phyloP scores from a whole-genome alignment of 2,329 filamentous ascomycete genomes.

The Fulvia fulva region DNA sequence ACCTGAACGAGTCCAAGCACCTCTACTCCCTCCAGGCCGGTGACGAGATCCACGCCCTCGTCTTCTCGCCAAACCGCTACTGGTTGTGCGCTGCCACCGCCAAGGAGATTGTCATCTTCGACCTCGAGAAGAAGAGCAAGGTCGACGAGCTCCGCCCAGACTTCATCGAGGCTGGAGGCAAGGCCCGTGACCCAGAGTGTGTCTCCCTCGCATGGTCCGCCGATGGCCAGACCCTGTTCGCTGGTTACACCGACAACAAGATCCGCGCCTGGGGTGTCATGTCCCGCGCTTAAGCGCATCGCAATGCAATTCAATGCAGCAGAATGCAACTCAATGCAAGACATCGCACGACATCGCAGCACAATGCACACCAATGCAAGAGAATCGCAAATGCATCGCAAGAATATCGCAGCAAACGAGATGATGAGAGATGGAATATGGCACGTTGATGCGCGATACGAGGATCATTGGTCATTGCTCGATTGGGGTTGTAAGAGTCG shows the following conservation, averaged over 20 bases:
- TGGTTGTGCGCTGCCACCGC: constrained; percentile 98
- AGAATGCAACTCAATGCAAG: constrained; percentile 1
- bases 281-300: constrained; percentile 61
- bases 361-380: not conserved
- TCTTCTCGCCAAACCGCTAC: constrained; percentile 99
- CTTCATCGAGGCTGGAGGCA: constrained; percentile 94
- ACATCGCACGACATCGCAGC: not conserved
- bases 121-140: constrained; percentile 99
- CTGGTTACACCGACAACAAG: constrained; percentile 99
- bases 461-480: constrained; percentile 29
- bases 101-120: constrained; percentile 99
- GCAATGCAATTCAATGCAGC: constrained; percentile 7
- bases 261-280: constrained; percentile 98
- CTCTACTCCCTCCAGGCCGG: constrained; percentile 99
- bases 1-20: constrained; percentile 99
- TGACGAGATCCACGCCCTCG: constrained; percentile 99
- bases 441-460: constrained; percentile 38
- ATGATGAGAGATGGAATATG: constrained; percentile 13
- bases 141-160: constrained; percentile 99
- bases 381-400: not conserved
- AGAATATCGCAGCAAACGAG: not conserved
- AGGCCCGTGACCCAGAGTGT: constrained; percentile 98
- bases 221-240: constrained; percentile 98
- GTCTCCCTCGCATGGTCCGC: constrained; percentile 95
- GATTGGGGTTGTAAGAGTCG: constrained; percentile 19